Percentiles rank a stretch among this genome's conserved stretches.
Conservation (phyloP, 345 rosid species). For the Eucalyptus dawsonii region DNA sequence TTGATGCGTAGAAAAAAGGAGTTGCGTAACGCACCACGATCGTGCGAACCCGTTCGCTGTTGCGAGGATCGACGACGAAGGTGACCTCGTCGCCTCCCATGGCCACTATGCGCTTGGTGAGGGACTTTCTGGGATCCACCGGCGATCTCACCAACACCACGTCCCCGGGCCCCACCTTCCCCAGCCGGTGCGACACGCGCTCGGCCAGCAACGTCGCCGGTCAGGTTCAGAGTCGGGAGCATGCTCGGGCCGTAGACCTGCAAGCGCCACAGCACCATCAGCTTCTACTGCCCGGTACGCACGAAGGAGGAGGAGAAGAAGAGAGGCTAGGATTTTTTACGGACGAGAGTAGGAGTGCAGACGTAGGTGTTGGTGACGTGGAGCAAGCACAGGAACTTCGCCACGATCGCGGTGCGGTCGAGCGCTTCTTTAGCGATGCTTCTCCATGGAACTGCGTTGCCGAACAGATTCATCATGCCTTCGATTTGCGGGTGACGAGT, state of each 20-base stretch:
- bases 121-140: constrained; percentile 35
- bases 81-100: constrained; percentile 61
- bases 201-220: constrained; percentile 63
- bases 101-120: constrained; percentile 59
- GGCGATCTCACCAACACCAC: constrained; percentile 68
- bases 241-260: constrained; percentile 77
- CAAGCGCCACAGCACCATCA: not conserved
- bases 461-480: not conserved
- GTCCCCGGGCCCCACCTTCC: constrained; percentile 55
- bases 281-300: not conserved
- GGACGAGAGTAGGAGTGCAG: constrained; percentile 44
- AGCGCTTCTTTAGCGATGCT: constrained; percentile 25
- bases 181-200: constrained; percentile 50
- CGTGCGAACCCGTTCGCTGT: constrained; percentile 3
- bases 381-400: constrained; percentile 29
- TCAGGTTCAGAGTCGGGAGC: constrained; percentile 67
- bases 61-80: constrained; percentile 29
- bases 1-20: not conserved
- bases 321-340: not conserved
- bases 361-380: constrained; percentile 54
- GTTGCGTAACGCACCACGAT: constrained; percentile 17
- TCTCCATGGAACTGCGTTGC: constrained; percentile 17
- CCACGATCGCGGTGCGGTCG: constrained; percentile 4
- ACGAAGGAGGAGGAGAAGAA: not conserved
- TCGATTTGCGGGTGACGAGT: not conserved